Evolutionary conservation across 768 basidiomycete genomes (phyloP), one percentile per base, ranked within the genome.

Genomic region (Lactifluus rugatus): DNA sequence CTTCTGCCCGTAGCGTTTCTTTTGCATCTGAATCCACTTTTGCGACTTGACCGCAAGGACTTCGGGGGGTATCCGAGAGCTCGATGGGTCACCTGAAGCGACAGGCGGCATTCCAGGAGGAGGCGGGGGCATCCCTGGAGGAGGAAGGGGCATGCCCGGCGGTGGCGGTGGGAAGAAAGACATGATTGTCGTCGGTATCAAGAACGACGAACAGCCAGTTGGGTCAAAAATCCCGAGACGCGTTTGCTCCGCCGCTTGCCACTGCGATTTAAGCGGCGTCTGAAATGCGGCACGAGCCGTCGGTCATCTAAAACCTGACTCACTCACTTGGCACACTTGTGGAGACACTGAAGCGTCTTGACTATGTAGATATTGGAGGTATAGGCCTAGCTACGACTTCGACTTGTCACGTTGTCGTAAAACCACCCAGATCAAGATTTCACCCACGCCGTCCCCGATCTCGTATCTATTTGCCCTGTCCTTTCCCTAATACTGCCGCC

Each of bases 1-100:
- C 77, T 89, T 93, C 75, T 88, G 90, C 54, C 92, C 92, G 63
- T 92, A 96, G 59, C 93, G 80, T 73, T 87, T 93, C 74, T 78
- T 85, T 75, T 95, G 93, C 85, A 93, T 88, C 66, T 90, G 87
- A 55, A 89, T 76, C 93, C 93, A 98, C 78, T 98, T 98, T 75
- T 92, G 85, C 37, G 90, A 85, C 76, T 98, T 99, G 72, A 89
- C 85, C 36, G 85, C 83, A 65, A 98, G 79, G 61, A 87, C 82
- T 77, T 84, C 84, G 16, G 77, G 76, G 41, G 81, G 74, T 66
- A 87, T 74, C 32, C 73, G 72, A 10, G 76, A 74, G 21, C 72
- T 65, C 2, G 70, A 70, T 0, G 75, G 66, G 56, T 72, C 72
- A 21, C 60, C 64, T 31, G 67, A 62, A 0, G 64, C 64, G 17